These are phyloP conservation scores for Cryphonectria nitschkei DNA, from an alignment of 2,329 filamentous ascomycete genomes.

Conservation along the genomic window DNA sequence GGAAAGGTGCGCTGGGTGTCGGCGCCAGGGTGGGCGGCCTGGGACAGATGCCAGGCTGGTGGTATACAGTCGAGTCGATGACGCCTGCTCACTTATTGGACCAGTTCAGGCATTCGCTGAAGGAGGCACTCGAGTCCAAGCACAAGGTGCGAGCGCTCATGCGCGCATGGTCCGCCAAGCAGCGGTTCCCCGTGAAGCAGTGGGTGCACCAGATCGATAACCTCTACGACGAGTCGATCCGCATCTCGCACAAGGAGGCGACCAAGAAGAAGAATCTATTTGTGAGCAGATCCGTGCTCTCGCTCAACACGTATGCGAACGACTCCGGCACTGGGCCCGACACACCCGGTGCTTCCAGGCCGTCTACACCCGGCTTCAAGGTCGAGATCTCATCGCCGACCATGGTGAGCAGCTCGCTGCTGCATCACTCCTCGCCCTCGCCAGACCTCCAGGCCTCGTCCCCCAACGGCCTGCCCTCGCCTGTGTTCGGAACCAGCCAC, in stretches of 20 bases:
- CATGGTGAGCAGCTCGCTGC: constrained; percentile 30
- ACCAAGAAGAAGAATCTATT: constrained; percentile 33
- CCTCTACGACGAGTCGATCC: constrained; percentile 62
- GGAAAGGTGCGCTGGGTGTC: constrained; percentile 68
- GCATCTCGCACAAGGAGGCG: constrained; percentile 44
- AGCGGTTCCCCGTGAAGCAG: constrained; percentile 67
- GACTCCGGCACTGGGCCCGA: constrained; percentile 28
- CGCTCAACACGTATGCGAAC: constrained; percentile 30
- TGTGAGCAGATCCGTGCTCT: constrained; percentile 31
- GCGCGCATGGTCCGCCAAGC: constrained; percentile 65
- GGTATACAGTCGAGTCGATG: constrained; percentile 69
- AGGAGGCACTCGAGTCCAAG: constrained; percentile 60
- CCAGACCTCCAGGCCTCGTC: constrained; percentile 22
- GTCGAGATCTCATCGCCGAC: constrained; percentile 28
- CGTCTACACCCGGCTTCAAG: constrained; percentile 25
- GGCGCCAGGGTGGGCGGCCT: constrained; percentile 67
- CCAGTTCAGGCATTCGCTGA: constrained; percentile 67
- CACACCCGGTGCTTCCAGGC: constrained; percentile 23
- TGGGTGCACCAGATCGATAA: constrained; percentile 68
- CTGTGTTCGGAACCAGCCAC: neutral
- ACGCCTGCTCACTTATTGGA: constrained; percentile 64
- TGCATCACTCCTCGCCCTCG: constrained; percentile 30
- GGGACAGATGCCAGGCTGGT: constrained; percentile 71
- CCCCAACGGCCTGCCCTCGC: constrained; percentile 13
- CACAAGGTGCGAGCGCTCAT: constrained; percentile 60